phyloP scores from a whole-genome alignment of 2,329 filamentous ascomycete species.

The Penicillium sp. region DNA sequence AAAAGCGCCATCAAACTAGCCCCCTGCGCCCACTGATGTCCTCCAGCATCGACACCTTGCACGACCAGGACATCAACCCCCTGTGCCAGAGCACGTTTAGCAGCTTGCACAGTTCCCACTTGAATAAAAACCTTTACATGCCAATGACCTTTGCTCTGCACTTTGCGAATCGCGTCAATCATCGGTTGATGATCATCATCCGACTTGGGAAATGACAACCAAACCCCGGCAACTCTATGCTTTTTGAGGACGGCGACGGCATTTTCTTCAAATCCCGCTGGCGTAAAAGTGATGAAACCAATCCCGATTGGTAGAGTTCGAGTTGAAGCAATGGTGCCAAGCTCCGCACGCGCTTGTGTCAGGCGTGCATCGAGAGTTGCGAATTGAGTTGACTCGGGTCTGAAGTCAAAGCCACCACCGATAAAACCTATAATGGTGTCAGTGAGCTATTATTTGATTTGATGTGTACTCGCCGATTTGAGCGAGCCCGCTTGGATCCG shows the following conservation, averaged over 20 bases:
- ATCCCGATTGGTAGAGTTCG: constrained; percentile 56
- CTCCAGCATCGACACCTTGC: constrained; percentile 66
- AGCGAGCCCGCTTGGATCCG: not conserved
- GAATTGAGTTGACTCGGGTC: constrained; percentile 17
- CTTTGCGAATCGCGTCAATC: constrained; percentile 32
- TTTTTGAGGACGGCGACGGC: constrained; percentile 54
- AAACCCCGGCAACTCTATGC: constrained; percentile 62
- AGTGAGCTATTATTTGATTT: not conserved
- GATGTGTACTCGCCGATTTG: too few species aligned
- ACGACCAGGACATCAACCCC: constrained; percentile 62
- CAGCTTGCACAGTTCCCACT: constrained; percentile 61
- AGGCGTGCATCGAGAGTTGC: constrained; percentile 16
- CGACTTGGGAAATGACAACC: constrained; percentile 64
- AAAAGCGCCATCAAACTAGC: constrained; percentile 59
- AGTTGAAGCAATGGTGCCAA: not conserved
- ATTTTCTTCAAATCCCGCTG: constrained; percentile 22
- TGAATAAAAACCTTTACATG: constrained; percentile 60
- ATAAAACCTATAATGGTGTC: constrained; percentile 20
- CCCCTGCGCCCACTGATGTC: constrained; percentile 60
- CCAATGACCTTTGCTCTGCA: constrained; percentile 35
- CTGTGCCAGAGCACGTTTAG: constrained; percentile 51
- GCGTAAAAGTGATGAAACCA: constrained; percentile 63
- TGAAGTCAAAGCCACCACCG: constrained; percentile 24
- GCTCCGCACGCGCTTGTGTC: constrained; percentile 10
- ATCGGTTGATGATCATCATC: constrained; percentile 39